Evolutionary conservation across 164 flowering plant species (phyloP), one percentile per base, ranked within the genome.

Genomic region (Echeveria elegans): DNA sequence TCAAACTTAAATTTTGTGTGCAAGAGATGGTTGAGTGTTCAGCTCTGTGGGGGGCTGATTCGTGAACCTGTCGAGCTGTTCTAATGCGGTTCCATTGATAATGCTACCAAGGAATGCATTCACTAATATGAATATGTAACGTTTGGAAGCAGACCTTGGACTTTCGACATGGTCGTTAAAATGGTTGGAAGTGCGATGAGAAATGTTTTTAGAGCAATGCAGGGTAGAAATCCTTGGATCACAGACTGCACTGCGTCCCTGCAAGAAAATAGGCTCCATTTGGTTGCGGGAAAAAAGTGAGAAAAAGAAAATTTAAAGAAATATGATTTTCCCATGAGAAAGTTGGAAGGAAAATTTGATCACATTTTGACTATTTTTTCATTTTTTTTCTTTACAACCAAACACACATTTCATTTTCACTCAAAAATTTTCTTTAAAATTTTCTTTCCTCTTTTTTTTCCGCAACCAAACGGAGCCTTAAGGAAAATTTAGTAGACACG

Each of bases 211-310:
- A 93, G 69, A 52, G 83, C 90, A 72, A 93, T 80, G 31, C 97
- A 97, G 0, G 97, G 97, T 73, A 93, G 88, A 79, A 85, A 86
- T 56, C 98, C 98, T 83, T 93, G 97, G 73, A 90, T 75, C 28
- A 93, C 26, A 23, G 97, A 81, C 76, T 84, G 86, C 48, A 86
- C 68, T 48, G 34, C 63, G 1, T 77, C 30, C 79, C 95, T 89
- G 85, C 74, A 76, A 69, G 31, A 58, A 76, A 62, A 30, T 45
- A 64, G n/a, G n/a, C n/a, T n/a, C n/a, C n/a, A n/a, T n/a, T n/a
- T n/a, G n/a, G n/a, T n/a, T n/a, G n/a, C n/a, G n/a, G n/a, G n/a
- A n/a, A n/a, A n/a, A n/a, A n/a, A n/a, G n/a, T n/a, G n/a, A n/a
- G n/a, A n/a, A n/a, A n/a, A n/a, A n/a, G n/a, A n/a, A n/a, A n/a